A percentile compares a stretch with the other conserved stretches of the same genome.
Evolutionary conservation across 345 rosid species (phyloP).

Genomic region (Erysimum cheiranthoides): DNA sequence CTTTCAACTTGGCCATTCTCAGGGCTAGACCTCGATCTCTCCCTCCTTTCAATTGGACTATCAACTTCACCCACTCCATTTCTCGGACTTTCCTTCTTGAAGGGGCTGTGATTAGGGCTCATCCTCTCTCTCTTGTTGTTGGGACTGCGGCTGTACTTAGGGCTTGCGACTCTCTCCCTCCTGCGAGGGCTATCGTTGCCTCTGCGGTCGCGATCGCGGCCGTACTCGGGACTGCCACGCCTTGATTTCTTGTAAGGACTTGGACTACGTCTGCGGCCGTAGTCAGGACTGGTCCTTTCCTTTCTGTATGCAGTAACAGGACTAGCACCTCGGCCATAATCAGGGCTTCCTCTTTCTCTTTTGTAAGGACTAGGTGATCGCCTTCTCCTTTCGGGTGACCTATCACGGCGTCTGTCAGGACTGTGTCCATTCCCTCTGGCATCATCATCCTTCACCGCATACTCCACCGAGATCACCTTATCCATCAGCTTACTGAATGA

Average conservation of each 20-base stretch:
- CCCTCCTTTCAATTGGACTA: slow-evolving; percentile 53
- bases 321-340: slow-evolving; percentile 83
- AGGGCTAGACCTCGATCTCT: slow-evolving; percentile 54
- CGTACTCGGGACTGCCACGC: slow-evolving; percentile 63
- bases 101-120: slow-evolving; percentile 58
- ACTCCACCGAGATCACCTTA: slow-evolving; percentile 90
- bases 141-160: slow-evolving; percentile 62
- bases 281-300: slow-evolving; percentile 79
- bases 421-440: slow-evolving; percentile 70
- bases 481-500: slow-evolving; percentile 88
- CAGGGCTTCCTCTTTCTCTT: slow-evolving; percentile 93
- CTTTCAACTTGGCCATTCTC: slow-evolving; percentile 66
- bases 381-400: slow-evolving; percentile 82
- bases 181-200: slow-evolving; percentile 64
- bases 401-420: slow-evolving; percentile 75
- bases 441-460: slow-evolving; percentile 91
- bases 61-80: slow-evolving; percentile 50
- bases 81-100: slow-evolving; percentile 49
- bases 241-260: slow-evolving; percentile 65
- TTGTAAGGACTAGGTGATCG: slow-evolving; percentile 80
- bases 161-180: slow-evolving; percentile 60
- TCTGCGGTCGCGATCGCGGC: slow-evolving; percentile 51
- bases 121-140: slow-evolving; percentile 47
- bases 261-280: slow-evolving; percentile 68
- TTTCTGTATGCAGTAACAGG: slow-evolving; percentile 59